Evolutionary conservation across 768 basidiomycete genomes (phyloP).

Genomic region (Trametes meyenii): DNA sequence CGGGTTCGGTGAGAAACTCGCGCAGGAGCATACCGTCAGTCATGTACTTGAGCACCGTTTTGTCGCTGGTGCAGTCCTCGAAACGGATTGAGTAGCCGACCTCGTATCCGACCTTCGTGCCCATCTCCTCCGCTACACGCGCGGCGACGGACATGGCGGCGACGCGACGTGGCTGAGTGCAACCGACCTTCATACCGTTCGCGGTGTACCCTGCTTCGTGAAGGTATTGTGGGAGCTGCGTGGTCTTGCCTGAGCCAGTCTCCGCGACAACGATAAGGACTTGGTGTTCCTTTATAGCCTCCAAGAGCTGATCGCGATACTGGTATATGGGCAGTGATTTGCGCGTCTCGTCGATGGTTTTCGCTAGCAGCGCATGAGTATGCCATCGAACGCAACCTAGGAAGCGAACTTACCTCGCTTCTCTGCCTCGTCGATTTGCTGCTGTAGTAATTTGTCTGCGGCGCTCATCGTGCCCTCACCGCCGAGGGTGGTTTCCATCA

Average conservation of each 20-base stretch:
- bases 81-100: conserved; percentile 99
- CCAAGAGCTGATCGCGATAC: conserved; percentile 85
- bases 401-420: conserved; percentile 63
- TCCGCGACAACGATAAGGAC: conserved; percentile 98
- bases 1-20: conserved; percentile 97
- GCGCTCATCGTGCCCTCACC: conserved; percentile 74
- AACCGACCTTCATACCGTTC: conserved; percentile 86
- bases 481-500: conserved; percentile 76
- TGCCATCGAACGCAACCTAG: conserved; percentile 1
- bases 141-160: conserved; percentile 99
- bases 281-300: conserved; percentile 89
- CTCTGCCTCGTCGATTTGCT: conserved; percentile 91
- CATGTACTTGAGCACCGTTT: conserved; percentile 99
- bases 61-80: conserved; percentile 99
- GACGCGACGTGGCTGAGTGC: conserved; percentile 97
- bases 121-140: conserved; percentile 99
- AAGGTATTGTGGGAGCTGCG: conserved; percentile 96
- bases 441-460: conserved; percentile 82
- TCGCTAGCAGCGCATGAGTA: conserved; percentile 49
- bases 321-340: conserved; percentile 91
- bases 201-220: conserved; percentile 96
- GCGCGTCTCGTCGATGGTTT: conserved; percentile 90
- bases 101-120: conserved; percentile 94
- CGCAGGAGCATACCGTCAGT: conserved; percentile 98
- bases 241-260: conserved; percentile 98